Evolutionary conservation across 352 stramenopile species (phyloP), one percentile per base, ranked within the genome.

Genomic region (Vaucheria bursata): DNA sequence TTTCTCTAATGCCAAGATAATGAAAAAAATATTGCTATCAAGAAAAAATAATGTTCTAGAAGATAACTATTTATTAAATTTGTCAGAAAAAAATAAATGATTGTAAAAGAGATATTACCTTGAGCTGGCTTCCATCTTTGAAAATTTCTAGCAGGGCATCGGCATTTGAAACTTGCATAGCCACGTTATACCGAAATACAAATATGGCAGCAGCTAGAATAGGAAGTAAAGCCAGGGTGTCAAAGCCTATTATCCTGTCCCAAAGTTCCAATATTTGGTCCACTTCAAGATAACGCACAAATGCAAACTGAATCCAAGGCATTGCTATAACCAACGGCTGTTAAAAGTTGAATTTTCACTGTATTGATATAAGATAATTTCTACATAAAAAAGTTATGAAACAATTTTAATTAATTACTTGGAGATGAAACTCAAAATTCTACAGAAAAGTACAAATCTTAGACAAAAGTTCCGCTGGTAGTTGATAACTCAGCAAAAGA

Each of bases 241-340:
- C 83, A 72, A 83, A 87, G n/a, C 83, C 84, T 0, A 87, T 45
- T 49, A 87, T 34, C 45, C 84, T 71, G 74, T 87, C 84, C 84
- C 84, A 87, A 0, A 87, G 74, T 40, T 85, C 66, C 33, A 87
- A 72, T 18, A 87, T 72, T 72, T 86, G 80, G 32, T 86, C 83
- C 12, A 81, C 82, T 34, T 86, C 80, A 1, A 87, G 70, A 25
- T 80, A 73, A 40, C 65, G 78, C 31, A 82, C 84, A 69, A 87
- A 87, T 34, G 67, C 84, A 25, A 87, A 78, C 50, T 87, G 84
- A 31, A 87, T 85, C 84, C 84, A 87, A 7, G 76, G 74, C 50
- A 87, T 81, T 12, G 83, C 84, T 36, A 80, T 36, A 25, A 85
- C 50, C 32, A 83, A 45, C 36, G 85, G 71, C 0, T 75, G 81